A percentile compares a stretch with the other conserved stretches of the same genome.
phyloP scores from a whole-genome alignment of 2,329 filamentous ascomycete species.

The Zymoseptoria pseudotritici region DNA sequence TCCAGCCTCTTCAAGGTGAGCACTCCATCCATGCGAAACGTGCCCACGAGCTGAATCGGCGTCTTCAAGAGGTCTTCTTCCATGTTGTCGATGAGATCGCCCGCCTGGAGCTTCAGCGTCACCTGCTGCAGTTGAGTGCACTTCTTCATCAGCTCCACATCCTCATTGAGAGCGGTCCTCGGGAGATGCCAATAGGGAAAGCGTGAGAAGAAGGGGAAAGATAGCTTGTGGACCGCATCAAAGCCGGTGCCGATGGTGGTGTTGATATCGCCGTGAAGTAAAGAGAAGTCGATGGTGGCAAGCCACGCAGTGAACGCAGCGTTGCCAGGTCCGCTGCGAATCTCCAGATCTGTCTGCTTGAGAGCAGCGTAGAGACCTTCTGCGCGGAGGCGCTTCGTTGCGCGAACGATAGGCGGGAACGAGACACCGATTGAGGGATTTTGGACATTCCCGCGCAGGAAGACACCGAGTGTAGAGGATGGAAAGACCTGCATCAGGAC shows the following conservation, averaged over 20 bases:
- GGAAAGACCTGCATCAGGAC: conserved; percentile 2
- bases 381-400: background rate
- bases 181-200: conserved; percentile 2
- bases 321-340: background rate
- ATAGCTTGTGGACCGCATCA: conserved; percentile 10
- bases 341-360: background rate
- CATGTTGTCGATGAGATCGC: background rate
- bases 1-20: background rate
- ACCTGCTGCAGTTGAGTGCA: conserved; percentile 9
- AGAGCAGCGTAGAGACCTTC: background rate
- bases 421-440: background rate
- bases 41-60: background rate
- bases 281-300: conserved; percentile 1
- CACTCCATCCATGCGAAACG: background rate
- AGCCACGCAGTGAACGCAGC: conserved; percentile 3
- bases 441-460: background rate
- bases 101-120: conserved; percentile 1
- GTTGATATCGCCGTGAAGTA: background rate
- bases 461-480: background rate
- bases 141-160: conserved; percentile 11
- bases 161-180: conserved; percentile 6
- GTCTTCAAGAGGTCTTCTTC: background rate
- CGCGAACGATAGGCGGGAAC: background rate
- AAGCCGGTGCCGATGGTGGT: conserved; percentile 5
- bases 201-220: conserved; percentile 12